A percentile compares a stretch with the other conserved stretches of the same genome.
Evolutionary conservation across 2,329 filamentous ascomycete genomes (phyloP).

Genomic region (Botrytis medusae): DNA sequence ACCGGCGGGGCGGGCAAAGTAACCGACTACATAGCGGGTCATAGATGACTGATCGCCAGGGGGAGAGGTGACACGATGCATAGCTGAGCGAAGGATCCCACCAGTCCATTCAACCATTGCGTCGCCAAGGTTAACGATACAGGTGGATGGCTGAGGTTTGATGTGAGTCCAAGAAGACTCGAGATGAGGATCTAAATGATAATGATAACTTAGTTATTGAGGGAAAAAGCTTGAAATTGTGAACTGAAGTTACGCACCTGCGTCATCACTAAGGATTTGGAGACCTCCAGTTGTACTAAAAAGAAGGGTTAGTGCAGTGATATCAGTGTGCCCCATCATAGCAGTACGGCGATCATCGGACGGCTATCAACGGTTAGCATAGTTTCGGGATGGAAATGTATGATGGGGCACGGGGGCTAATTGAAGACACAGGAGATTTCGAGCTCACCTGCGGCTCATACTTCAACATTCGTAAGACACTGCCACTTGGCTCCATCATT

Average conservation of each 20-base stretch:
- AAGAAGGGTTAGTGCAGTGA: slow-evolving; percentile 14
- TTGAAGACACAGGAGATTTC: not conserved
- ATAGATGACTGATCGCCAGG: slow-evolving; percentile 29
- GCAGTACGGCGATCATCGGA: slow-evolving; percentile 9
- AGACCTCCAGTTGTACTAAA: slow-evolving; percentile 40
- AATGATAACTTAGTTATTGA: not conserved
- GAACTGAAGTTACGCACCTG: slow-evolving; percentile 32
- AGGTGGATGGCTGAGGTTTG: slow-evolving; percentile 36
- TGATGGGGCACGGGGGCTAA: not conserved
- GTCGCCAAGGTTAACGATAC: slow-evolving; percentile 42
- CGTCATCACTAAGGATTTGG: slow-evolving; percentile 40
- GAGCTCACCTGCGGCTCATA: slow-evolving; percentile 9
- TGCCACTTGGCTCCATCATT: slow-evolving; percentile 3
- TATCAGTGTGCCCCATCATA: slow-evolving; percentile 17
- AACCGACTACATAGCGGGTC: slow-evolving; percentile 51
- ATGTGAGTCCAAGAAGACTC: slow-evolving; percentile 40
- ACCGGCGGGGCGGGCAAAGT: slow-evolving; percentile 49
- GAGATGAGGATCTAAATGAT: not conserved
- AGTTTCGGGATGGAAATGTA: not conserved
- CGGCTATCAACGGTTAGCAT: not conserved
- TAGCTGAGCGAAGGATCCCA: slow-evolving; percentile 33
- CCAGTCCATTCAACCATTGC: slow-evolving; percentile 38
- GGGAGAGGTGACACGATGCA: slow-evolving; percentile 37
- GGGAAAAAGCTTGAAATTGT: not conserved
- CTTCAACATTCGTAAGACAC: slow-evolving; percentile 6